Evolutionary conservation across 768 basidiomycete species (phyloP), one percentile per base, ranked within the genome.

Genomic region (Hydnum rufescens): DNA sequence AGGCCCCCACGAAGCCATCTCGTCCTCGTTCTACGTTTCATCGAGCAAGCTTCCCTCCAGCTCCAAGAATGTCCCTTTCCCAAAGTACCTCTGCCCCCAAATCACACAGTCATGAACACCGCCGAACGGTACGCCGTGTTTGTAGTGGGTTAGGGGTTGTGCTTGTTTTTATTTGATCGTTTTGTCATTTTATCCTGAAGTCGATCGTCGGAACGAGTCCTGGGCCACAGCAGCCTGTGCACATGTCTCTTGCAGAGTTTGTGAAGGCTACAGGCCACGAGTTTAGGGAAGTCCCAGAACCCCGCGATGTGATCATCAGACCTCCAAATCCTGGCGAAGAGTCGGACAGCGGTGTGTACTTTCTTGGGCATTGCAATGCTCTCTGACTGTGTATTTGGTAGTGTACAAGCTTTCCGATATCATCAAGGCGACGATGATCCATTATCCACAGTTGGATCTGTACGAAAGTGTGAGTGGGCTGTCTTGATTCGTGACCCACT

Each of bases 381-480:
- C 22, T 39, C 22, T 39, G 22, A 39, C 36, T 13, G 36, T 39
- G 36, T 39, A n/a, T n/a, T n/a, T 22, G 22, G 8, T 25, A 47
- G 44, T 8, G 25, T 47, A 47, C 26, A 8, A 16, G 13, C 26
- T 47, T 16, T 13, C 25, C 8, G 44, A 47, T 28, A 47, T 28
- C 1, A 47, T 47, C 8, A 13, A 47, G 26, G 44, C 44, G 13
- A 26, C 26, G 25, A 13, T 25, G 13, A 26, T 47, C 13, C 8
- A 47, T 26, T 47, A 47, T 47, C 44, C 44, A 8, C 44, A 47
- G 44, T 8, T 47, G 26, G 44, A 47, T 47, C 26, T 26, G 13
- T 47, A 47, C 25, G 13, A 47, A 26, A 25, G 26, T 25, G 44
- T 47, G 44, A 47, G 44, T 47, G 13, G 13, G 25, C 19, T 39